Evolutionary conservation across 495 filamentous ascomycete genomes (phyloP).

Genomic region (Penicillium bialowiezense): DNA sequence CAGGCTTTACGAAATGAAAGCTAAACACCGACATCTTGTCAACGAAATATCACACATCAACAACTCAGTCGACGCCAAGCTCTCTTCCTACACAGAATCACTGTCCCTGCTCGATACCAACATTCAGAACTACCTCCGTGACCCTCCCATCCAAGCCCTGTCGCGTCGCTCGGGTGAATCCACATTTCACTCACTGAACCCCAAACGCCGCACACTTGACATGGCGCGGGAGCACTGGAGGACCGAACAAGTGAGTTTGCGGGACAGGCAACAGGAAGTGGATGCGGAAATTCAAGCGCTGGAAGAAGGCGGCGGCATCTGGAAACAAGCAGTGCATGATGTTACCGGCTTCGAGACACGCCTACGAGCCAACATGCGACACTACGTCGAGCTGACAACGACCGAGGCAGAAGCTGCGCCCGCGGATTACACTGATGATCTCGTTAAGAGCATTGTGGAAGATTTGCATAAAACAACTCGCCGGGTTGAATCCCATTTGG

Average conservation of each 20-base stretch:
- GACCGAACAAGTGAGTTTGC: conserved; percentile 57
- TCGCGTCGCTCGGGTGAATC: conserved; percentile 22
- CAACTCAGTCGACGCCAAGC: conserved; percentile 59
- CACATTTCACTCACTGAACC: conserved; percentile 54
- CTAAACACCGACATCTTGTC: conserved; percentile 57
- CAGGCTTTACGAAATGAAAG: conserved; percentile 65
- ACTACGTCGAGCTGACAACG: conserved; percentile 25
- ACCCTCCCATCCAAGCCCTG: conserved; percentile 46
- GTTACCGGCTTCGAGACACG: conserved; percentile 67
- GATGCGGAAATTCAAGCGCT: conserved; percentile 70
- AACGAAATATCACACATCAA: conserved; percentile 59
- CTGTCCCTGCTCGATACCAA: conserved; percentile 54
- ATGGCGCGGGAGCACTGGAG: conserved; percentile 79
- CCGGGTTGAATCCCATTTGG: conserved; percentile 35
- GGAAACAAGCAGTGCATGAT: conserved; percentile 66
- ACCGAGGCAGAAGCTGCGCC: conserved; percentile 7
- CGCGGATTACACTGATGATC: conserved; percentile 22
- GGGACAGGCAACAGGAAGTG: conserved; percentile 56
- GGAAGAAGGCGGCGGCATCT: conserved; percentile 79
- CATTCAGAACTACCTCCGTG: conserved; percentile 38
- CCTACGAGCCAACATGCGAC: conserved; percentile 56
- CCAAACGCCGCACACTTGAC: conserved; percentile 67
- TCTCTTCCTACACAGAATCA: conserved; percentile 58
- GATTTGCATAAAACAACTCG: conserved; percentile 43
- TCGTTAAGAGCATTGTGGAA: conserved; percentile 35